Evolutionary conservation across 257 asterid genomes (phyloP), one percentile per base, ranked within the genome.

Genomic region (Marsdenia floribunda): DNA sequence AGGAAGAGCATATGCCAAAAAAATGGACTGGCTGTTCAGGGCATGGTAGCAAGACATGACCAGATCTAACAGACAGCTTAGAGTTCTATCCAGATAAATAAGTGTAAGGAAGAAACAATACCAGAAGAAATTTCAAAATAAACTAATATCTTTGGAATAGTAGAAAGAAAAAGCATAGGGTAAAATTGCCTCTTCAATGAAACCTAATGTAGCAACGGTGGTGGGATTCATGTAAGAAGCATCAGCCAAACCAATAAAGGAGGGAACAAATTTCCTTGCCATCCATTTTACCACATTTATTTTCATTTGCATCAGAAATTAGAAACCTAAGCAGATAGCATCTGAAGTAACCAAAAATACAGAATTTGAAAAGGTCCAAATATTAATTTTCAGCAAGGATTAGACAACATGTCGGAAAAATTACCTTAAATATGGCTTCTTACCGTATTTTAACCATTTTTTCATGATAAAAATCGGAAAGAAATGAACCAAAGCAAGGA

Each of bases 161-260:
- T 33, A 63, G 12, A 33, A 52, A 63, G 9, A 40, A 35, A 60
- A 2, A 15, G 69, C 38, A 61, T 33, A 35, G 0, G 24, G 0
- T 35, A 15, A 22, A 5, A 33, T 33, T 35, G 24, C 16, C 44
- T 29, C 42, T 61, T 61, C 21, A 61, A n/a, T 33, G n/a, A 16
- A 12, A 14, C 19, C 19, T 61, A 29, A 16, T 63, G 46, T 6
- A 15, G 33, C 18, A 5, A 12, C 21, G 8, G 14, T 24, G n/a
- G 60, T 7, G 15, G 3, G 60, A 24, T 12, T 67, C 72, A 24
- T n/a, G 38, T 68, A 21, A 40, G 38, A 59, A 33, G 54, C 54
- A 76, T 40, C 79, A 73, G 76, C 54, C 80, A 71, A 76, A 90
- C 95, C 96, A 57, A 33, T 26, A 59, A 14, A 2, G 38, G 18